Evolutionary conservation across 108 stramenopile species (phyloP), one percentile per base, ranked within the genome.

Genomic region (Discostella pseudostelligera): DNA sequence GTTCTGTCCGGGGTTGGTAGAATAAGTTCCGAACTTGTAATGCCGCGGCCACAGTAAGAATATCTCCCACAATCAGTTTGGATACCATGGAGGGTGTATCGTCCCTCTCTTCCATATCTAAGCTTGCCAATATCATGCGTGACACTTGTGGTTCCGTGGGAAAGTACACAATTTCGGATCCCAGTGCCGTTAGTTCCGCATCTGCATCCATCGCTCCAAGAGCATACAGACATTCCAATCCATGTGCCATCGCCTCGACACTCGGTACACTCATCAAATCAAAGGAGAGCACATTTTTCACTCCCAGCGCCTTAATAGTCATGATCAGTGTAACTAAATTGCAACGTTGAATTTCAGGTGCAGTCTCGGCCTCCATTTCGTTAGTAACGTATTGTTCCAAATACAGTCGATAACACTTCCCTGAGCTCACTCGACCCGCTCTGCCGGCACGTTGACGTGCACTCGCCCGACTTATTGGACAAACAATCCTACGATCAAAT

Each of bases 251-350:
- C n/a, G 91, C 72, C 50, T 87, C 88, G 3, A 89, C 74, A 39
- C 77, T 68, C 11, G 97, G 98, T 13, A 93, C 78, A 62, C 92
- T 92, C 80, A 97, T 78, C 55, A 97, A 75, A 65, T 98, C 96
- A 69, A 98, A 98, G 4, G 87, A 65, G n/a, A 96, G 65, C 17
- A 97, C 66, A 70, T 99, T 95, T 44, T 95, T 82, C 42, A 99
- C 92, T 25, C 97, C 97, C 68, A 99, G 70, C 16, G 97, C 93
- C 80, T 99, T 99, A 7, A 99, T 80, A 25, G 92, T 93, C 74
- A 99, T 73, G 17, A 99, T 84, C 32, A 96, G 81, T 8, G 81
- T 76, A 16, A 88, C 81, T 37, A 97, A 77, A 54, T 96, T 88
- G 7, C 84, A 90, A 13, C 98, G 81, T 56, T 88, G 78, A 39